A percentile compares a stretch with the other conserved stretches of the same genome.
Evolutionary conservation across 176 grass and related monocot species (phyloP).

Genomic region (Zea mays): DNA sequence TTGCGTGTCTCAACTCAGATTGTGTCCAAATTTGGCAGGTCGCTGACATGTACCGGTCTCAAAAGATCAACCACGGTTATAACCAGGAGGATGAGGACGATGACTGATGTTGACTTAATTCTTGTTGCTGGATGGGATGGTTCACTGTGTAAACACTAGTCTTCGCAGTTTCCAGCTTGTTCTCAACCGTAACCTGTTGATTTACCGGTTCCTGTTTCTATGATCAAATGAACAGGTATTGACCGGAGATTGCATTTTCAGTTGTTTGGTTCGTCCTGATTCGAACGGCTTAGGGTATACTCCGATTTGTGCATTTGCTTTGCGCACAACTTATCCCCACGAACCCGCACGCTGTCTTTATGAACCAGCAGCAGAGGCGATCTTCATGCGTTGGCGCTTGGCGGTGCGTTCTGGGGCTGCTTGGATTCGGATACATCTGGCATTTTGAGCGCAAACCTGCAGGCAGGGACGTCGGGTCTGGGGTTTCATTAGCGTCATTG

Average conservation of each 20-base stretch:
- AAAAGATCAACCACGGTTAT: slow-evolving; percentile 82
- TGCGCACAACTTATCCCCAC: no score
- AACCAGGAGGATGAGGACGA: slow-evolving; percentile 85
- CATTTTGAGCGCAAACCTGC: no score
- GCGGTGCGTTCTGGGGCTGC: no score
- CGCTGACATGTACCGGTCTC: slow-evolving; percentile 88
- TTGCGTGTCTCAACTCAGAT: slow-evolving; percentile 16
- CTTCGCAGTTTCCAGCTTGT: not conserved
- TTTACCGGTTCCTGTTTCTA: not conserved
- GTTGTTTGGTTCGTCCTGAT: slow-evolving; percentile 10
- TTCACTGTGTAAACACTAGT: slow-evolving; percentile 23
- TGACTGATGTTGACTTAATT: slow-evolving; percentile 48
- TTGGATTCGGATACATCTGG: no score
- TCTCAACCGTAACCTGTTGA: slow-evolving; percentile 6
- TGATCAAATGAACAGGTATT: slow-evolving; percentile 20
- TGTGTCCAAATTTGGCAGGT: slow-evolving; percentile 58
- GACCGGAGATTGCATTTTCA: not conserved
- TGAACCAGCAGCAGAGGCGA: no score
- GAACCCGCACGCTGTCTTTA: no score
- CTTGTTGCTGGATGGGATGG: not conserved
- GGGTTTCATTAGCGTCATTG: no score
- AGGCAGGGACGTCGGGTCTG: no score
- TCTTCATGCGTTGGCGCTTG: no score
- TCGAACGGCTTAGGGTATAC: not conserved
- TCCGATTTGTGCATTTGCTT: slow-evolving; percentile 13